A percentile compares a stretch with the other conserved stretches of the same genome.
Evolutionary conservation across 345 rosid species (phyloP).

Genomic region (Luvunga scandens): DNA sequence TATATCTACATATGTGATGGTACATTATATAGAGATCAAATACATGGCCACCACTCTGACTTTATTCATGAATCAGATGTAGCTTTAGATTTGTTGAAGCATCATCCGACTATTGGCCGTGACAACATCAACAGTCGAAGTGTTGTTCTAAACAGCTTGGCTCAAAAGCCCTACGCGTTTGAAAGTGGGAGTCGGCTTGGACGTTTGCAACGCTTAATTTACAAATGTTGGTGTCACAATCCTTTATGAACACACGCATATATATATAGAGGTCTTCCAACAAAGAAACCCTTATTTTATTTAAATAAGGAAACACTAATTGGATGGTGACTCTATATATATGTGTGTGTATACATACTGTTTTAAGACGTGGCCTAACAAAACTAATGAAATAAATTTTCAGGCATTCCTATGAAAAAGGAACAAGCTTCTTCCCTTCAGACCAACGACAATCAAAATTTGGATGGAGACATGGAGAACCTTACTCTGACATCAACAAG

Average conservation of each 20-base stretch:
- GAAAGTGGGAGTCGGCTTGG: background rate
- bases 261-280: no score
- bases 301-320: no score
- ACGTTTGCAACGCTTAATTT: background rate
- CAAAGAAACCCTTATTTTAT: no score
- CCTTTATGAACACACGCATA: background rate
- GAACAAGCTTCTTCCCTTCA: background rate
- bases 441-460: no score
- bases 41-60: no score
- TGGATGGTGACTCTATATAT: background rate
- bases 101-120: background rate
- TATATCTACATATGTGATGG: no score
- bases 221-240: background rate
- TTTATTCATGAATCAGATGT: background rate
- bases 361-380: background rate
- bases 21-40: no score
- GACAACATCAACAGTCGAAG: background rate
- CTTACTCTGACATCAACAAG: no score
- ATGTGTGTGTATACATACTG: background rate
- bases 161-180: background rate
- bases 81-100: background rate
- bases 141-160: background rate
- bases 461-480: background rate
- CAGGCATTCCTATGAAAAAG: background rate
- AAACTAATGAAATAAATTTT: background rate